Evolutionary conservation across 2,329 filamentous ascomycete genomes (phyloP), one percentile per base, ranked within the genome.

Genomic region (Xylaria sp.): DNA sequence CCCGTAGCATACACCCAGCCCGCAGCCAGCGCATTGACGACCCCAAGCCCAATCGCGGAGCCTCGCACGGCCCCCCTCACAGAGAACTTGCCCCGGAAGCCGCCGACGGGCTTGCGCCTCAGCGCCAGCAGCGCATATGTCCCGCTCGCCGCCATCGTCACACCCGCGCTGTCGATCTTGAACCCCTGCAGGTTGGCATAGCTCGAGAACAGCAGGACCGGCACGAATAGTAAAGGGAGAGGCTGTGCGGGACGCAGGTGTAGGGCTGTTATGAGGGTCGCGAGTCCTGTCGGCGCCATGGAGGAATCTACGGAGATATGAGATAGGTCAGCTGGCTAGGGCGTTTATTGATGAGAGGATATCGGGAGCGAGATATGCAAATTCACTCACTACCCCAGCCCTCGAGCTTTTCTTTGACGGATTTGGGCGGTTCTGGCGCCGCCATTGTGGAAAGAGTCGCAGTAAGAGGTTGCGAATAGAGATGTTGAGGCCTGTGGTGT

Each of bases 181-280:
- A 83, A 86, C 61, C 85, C 85, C 19, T 84, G 83, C 6, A 88
- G 80, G 73, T 86, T 86, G 70, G 86, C 80, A 76, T 87, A 88
- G 72, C 80, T 82, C 57, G 81, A 78, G 75, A 87, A 85, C 59
- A 86, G 74, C 33, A 87, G 80, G 25, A 83, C 78, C 23, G 82
- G 82, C 67, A 83, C 76, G 71, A 84, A 79, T 53, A 79, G 69
- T 70, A 87, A 78, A 37, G 84, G 82, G 3, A 85, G 74, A 12
- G 77, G 67, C 67, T 83, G 82, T 51, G 84, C 72, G 35, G 85
- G 85, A 2, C 83, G 83, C 46, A 78, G 78, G 78, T 87, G 85
- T 15, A 87, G 81, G 37, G 84, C 79, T 11, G 83, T 80, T 61
- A 87, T 78, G 42, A 87, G 79, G 47, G 84, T 86, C 42, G 83